A percentile compares a stretch with the other conserved stretches of the same genome.
phyloP scores from a whole-genome alignment of 1,284 basidiomycete genomes.

The Ceratorhiza oryzae-sativae region DNA sequence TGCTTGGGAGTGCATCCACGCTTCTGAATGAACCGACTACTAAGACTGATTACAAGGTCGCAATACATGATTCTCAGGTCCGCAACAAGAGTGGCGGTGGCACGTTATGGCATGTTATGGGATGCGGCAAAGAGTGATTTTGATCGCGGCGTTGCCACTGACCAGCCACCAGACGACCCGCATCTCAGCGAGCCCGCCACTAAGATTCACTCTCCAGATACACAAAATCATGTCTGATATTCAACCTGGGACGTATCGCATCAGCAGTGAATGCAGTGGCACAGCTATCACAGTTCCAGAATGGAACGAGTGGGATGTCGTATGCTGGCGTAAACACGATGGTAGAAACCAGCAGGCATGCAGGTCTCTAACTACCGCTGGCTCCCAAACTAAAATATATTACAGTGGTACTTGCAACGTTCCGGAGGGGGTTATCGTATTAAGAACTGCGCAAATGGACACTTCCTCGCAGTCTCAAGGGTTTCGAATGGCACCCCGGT shows the following conservation, averaged over 20 bases:
- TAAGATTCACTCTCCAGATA: too few species aligned
- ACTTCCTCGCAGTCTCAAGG: background rate
- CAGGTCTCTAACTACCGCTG: background rate
- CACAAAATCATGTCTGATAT: background rate
- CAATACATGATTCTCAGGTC: too few species aligned
- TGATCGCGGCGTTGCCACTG: background rate
- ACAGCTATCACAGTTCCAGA: conserved; percentile 8
- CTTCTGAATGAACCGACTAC: too few species aligned
- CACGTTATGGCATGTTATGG: too few species aligned
- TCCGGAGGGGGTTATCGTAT: conserved; percentile 14
- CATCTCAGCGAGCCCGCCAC: too few species aligned
- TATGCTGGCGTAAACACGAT: conserved; percentile 14
- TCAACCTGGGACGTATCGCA: background rate
- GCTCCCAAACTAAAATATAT: background rate
- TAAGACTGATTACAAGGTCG: too few species aligned
- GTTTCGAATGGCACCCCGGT: background rate
- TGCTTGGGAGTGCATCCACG: too few species aligned
- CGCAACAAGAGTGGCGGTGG: too few species aligned
- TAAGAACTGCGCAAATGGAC: conserved; percentile 1
- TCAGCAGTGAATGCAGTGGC: background rate
- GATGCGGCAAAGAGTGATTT: too few species aligned
- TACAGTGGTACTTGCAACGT: conserved; percentile 19
- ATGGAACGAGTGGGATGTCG: conserved; percentile 2
- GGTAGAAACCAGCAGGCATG: conserved; percentile 20
- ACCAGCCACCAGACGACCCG: background rate